Conservation (phyloP, 2,329 filamentous ascomycete species). For the Pyrenochaeta sp. region DNA sequence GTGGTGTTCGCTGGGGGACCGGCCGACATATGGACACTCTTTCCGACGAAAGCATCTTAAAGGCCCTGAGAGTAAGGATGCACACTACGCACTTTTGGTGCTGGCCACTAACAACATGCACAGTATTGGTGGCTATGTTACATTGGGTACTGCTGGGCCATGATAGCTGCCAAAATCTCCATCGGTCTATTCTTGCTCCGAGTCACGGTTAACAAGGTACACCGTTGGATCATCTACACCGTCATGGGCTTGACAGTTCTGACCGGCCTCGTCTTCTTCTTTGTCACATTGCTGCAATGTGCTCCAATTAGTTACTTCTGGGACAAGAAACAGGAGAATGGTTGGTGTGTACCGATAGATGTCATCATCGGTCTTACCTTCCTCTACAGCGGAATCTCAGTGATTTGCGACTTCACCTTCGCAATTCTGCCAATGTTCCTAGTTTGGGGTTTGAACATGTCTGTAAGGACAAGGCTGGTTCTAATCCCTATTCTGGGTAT, state of each 20-base stretch:
- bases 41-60: conserved; percentile 29
- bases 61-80: conserved; percentile 38
- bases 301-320: conserved; percentile 60
- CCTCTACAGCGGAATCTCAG: conserved; percentile 57
- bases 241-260: conserved; percentile 46
- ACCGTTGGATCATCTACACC: conserved; percentile 48
- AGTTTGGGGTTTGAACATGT: conserved; percentile 62
- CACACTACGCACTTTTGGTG: neutral
- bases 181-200: conserved; percentile 48
- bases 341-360: conserved; percentile 53
- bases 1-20: conserved; percentile 43
- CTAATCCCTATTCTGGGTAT: conserved; percentile 60
- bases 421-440: conserved; percentile 61
- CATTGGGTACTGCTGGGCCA: conserved; percentile 41
- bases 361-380: conserved; percentile 56
- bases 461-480: conserved; percentile 56
- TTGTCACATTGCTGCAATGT: conserved; percentile 62
- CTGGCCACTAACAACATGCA: conserved; percentile 1
- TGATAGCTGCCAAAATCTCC: conserved; percentile 45
- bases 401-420: conserved; percentile 59
- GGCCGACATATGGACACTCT: conserved; percentile 42
- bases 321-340: conserved; percentile 49
- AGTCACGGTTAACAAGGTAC: conserved; percentile 37
- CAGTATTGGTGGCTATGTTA: conserved; percentile 50
- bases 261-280: conserved; percentile 54